Conservation (phyloP, 176 grass and related monocot genomes). For the Bolboschoenus planiculmis region DNA sequence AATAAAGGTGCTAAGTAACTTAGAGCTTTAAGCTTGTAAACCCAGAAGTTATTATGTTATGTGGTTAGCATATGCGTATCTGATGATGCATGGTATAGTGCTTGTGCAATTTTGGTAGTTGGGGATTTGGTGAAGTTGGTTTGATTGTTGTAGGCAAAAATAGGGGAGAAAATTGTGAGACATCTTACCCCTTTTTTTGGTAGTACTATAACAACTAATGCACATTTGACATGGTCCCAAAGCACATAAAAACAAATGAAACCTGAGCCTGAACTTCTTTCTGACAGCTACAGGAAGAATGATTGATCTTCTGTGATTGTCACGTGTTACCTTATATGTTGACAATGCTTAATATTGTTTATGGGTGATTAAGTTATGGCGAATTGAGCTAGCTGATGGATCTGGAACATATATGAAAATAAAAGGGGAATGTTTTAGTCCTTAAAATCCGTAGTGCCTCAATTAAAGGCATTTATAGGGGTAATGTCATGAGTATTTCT, state of each 20-base stretch:
- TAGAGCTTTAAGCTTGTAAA: background rate
- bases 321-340: background rate
- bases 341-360: no score
- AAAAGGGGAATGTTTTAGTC: no score
- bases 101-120: slow-evolving; percentile 28
- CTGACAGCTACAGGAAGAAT: background rate
- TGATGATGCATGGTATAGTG: background rate
- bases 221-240: slow-evolving; percentile 7
- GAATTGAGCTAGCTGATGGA: no score
- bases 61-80: background rate
- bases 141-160: slow-evolving; percentile 39
- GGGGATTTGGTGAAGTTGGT: slow-evolving; percentile 64
- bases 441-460: no score
- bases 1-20: background rate
- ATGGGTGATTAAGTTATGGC: no score
- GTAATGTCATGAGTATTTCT: no score
- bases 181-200: background rate
- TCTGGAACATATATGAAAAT: no score
- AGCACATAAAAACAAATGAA: background rate
- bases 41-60: background rate
- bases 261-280: background rate
- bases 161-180: background rate
- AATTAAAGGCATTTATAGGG: no score
- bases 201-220: background rate
- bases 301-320: background rate